Evolutionary conservation across 2,329 filamentous ascomycete species (phyloP).

Genomic region (Ambrosiella xylebori): DNA sequence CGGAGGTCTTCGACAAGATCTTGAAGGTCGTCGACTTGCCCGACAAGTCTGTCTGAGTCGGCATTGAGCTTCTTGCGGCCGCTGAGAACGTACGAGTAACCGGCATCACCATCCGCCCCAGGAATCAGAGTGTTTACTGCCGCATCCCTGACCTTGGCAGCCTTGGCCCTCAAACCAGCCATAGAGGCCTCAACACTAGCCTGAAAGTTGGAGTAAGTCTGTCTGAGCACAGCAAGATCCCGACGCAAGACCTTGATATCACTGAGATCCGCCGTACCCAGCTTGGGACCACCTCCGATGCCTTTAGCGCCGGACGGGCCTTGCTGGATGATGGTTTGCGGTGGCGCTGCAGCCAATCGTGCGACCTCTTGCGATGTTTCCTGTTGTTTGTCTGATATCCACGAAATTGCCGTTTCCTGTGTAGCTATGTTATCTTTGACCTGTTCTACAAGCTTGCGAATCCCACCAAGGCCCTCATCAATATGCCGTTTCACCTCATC

Average conservation of each 20-base stretch:
- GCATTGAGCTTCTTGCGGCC: slow-evolving; percentile 76
- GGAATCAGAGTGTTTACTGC: slow-evolving; percentile 57
- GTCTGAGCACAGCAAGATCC: slow-evolving; percentile 77
- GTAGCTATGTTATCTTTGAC: slow-evolving; percentile 71
- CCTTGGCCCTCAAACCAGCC: slow-evolving; percentile 66
- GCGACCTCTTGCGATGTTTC: slow-evolving; percentile 81
- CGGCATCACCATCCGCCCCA: slow-evolving; percentile 57
- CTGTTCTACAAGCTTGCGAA: slow-evolving; percentile 70
- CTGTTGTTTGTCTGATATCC: slow-evolving; percentile 78
- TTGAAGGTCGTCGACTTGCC: slow-evolving; percentile 89
- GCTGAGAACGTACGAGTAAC: slow-evolving; percentile 65
- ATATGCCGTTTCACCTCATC: slow-evolving; percentile 96
- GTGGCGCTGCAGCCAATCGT: slow-evolving; percentile 31
- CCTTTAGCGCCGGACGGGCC: slow-evolving; percentile 18
- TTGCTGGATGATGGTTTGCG: slow-evolving; percentile 19
- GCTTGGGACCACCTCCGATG: slow-evolving; percentile 26
- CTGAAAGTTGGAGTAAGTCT: slow-evolving; percentile 84
- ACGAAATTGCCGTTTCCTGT: slow-evolving; percentile 64
- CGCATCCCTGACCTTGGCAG: slow-evolving; percentile 58
- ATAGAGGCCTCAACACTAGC: slow-evolving; percentile 79
- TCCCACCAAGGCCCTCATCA: slow-evolving; percentile 69
- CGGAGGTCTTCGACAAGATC: slow-evolving; percentile 91
- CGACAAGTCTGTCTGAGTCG: slow-evolving; percentile 81
- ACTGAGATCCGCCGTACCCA: slow-evolving; percentile 45
- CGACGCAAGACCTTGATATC: slow-evolving; percentile 72